Base-by-base conservation (phyloP, 768 basidiomycete species). In the Amanita inopinata region DNA sequence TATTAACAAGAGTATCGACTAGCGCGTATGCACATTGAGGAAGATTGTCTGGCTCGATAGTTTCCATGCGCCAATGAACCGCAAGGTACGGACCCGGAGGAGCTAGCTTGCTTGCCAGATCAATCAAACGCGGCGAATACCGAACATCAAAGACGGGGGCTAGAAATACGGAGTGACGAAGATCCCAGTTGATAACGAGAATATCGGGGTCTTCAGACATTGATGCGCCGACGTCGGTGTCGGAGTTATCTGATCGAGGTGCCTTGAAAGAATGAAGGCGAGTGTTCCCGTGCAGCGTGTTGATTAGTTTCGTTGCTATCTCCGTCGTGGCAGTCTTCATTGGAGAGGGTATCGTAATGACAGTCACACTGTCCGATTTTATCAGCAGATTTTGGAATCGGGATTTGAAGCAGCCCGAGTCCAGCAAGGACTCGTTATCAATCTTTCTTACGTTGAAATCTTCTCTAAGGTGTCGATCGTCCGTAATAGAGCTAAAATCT, bases 51-150 rank as follows among this genome's bases (percentile, higher is more conserved):
- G 62, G 52, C 0, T 67, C 53, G 40, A 78, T 59, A 11, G 63
- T 70, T 48, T 78, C 75, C 64, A 73, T 73, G 15, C 71, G 60
- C 77, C 75, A 81, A 49, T 78, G 73, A 5, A 81, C 65, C 0
- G 64, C 69, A 2, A 71, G 51, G 53, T 71, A 78, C 0, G 70
- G 64, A 1, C 50, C 50, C 0, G 62, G 43, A 14, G 64, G 60
- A 0, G 58, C 53, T 33, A 78, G 52, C 23, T 48, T 51, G 5
- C 53, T 48, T 0, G 71, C 73, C 6, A 78, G 61, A 7, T 58
- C 55, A 28, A 61, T 56, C 40, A 78, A 67, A 1, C 33, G 50
- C 0, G 58, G 51, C 3, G 78, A 63, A 51, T 79, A 79, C 28
- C 64, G 57, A 24, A 76, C 61, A 17, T 51, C 52, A 1, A 39